These are phyloP conservation scores for Blastobotrys aristatus DNA, from an alignment of 1,139 yeast genomes.

Conservation along the genomic window DNA sequence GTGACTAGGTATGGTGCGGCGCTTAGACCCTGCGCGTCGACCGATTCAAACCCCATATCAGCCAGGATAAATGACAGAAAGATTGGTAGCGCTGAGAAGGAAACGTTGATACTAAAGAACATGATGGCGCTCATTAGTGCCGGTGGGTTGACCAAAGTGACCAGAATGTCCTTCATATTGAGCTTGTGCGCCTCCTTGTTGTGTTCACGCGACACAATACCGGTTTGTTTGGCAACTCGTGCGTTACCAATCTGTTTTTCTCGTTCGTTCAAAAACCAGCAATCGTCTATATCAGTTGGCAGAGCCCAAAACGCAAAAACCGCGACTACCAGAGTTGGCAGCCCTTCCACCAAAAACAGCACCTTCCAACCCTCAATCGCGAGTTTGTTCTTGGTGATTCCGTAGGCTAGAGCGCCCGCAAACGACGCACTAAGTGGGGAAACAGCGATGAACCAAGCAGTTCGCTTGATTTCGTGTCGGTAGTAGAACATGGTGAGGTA, in stretches of 20 bases:
- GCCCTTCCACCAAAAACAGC: slow-evolving; percentile 40
- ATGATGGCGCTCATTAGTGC: slow-evolving; percentile 25
- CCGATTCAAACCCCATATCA: slow-evolving; percentile 28
- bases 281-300: slow-evolving; percentile 45
- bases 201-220: slow-evolving; percentile 20
- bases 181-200: slow-evolving; percentile 15
- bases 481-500: slow-evolving; percentile 30
- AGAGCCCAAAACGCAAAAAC: slow-evolving; percentile 22
- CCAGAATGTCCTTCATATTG: slow-evolving; percentile 19
- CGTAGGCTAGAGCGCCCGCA: slow-evolving; percentile 33
- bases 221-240: slow-evolving; percentile 26
- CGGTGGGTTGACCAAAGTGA: slow-evolving; percentile 22
- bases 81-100: slow-evolving; percentile 30
- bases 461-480: slow-evolving; percentile 40
- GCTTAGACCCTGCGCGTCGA: slow-evolving; percentile 28
- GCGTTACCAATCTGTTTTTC: slow-evolving; percentile 29
- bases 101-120: slow-evolving; percentile 31
- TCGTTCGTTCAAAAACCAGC: slow-evolving; percentile 26
- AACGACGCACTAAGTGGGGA: slow-evolving; percentile 32
- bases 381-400: slow-evolving; percentile 34
- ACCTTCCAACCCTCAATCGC: slow-evolving; percentile 34
- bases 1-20: slow-evolving; percentile 30
- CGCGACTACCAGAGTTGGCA: slow-evolving; percentile 35
- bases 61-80: slow-evolving; percentile 28
- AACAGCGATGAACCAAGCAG: slow-evolving; percentile 48